Evolutionary conservation across 148 eudicot species (phyloP), one percentile per base, ranked within the genome.

Genomic region (Camellia japonica): DNA sequence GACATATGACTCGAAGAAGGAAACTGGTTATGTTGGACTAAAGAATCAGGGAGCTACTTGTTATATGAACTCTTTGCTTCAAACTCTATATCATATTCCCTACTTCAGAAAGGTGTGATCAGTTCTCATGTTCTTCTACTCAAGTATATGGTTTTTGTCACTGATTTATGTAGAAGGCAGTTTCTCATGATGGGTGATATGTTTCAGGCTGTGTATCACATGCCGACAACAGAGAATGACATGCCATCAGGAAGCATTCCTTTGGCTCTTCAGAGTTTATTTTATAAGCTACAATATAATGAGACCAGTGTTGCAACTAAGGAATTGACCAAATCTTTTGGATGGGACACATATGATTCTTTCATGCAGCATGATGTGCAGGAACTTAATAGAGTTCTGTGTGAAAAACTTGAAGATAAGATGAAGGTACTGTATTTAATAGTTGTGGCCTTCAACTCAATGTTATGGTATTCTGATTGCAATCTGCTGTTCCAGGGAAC

Each of bases 341-440:
- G 98, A 68, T 94, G 98, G 98, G 97, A 94, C 81, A 90, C 98
- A 7, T 90, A 93, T 83, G 98, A 94, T 83, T 91, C 98, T 71
- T 94, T 94, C 85, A 90, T 93, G 98, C 97, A 94, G 82, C 98
- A 94, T 85, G 98, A 94, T 89, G 98, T 94, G 46, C 98, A 94
- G 86, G 98, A 94, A 80, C 94, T 94, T 19, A 94, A 94, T 73
- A 86, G 98, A 80, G 98, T 94, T 75, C 80, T 94, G 69, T 90
- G 93, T 80, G 98, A 94, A 82, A 93, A 94, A 82, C 98, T 94
- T 73, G 98, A 94, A 83, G 93, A 93, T 81, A 94, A 94, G 79
- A 94, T 94, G 98, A 94, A 94, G 98, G 98, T 91, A 82, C 74
- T 16, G 71, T 67, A 19, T 58, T 65, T 51, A 70, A 23, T 49